Conservation (phyloP, 2,329 filamentous ascomycete species). For the Orbilia oligospora region DNA sequence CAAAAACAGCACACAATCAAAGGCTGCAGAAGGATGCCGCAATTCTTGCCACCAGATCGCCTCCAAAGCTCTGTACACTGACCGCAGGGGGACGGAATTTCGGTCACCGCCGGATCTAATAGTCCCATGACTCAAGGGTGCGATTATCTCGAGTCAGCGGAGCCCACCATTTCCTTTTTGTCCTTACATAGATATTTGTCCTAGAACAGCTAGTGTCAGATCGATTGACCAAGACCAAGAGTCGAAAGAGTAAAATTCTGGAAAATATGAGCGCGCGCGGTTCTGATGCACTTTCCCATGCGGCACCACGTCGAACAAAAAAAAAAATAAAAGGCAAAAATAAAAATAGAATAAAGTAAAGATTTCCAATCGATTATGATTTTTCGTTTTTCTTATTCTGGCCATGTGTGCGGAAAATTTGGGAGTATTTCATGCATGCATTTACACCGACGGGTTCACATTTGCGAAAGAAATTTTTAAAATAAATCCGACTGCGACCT, state of each 20-base stretch:
- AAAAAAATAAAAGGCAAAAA: no score
- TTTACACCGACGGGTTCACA: constrained; percentile 5
- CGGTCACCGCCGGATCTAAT: constrained; percentile 27
- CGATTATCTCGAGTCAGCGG: constrained; percentile 21
- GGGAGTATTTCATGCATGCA: constrained; percentile 32
- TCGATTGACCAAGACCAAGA: neutral
- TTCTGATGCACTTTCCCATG: constrained; percentile 32
- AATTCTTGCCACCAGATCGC: constrained; percentile 28
- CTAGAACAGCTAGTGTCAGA: constrained; percentile 29
- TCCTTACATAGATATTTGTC: neutral
- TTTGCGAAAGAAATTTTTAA: constrained; percentile 15
- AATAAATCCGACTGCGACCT: constrained; percentile 26
- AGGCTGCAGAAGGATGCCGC: constrained; percentile 36
- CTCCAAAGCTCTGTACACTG: constrained; percentile 6
- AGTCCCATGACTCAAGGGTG: constrained; percentile 26
- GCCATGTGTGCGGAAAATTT: constrained; percentile 41
- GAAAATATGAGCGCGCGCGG: constrained; percentile 22
- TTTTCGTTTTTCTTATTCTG: constrained; percentile 40
- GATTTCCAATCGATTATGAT: constrained; percentile 11
- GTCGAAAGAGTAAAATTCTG: constrained; percentile 23
- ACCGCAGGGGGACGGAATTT: constrained; percentile 17
- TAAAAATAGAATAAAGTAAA: no score
- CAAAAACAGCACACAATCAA: constrained; percentile 25
- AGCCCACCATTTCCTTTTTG: constrained; percentile 20
- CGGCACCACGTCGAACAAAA: neutral